Evolutionary conservation across 2,329 filamentous ascomycete genomes (phyloP), one percentile per base, ranked within the genome.

Genomic region (Fusarium sp.): DNA sequence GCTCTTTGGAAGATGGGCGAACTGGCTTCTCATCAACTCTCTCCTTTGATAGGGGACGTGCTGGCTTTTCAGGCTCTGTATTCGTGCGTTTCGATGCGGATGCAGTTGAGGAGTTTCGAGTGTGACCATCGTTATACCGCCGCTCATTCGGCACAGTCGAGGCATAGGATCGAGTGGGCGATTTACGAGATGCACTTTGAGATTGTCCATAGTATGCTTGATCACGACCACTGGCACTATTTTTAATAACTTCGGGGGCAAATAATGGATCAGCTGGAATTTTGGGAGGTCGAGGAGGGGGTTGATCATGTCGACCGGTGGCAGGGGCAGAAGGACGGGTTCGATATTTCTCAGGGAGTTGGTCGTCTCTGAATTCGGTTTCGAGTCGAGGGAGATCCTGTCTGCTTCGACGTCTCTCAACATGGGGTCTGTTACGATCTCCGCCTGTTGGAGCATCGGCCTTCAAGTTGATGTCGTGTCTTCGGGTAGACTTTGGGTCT

Each of bases 371-470:
- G 6, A 78, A 41, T 2, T 78, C 73, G 3, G 81, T 83, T 27
- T 80, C 77, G 13, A 83, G 72, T 6, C 73, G 76, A 4, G 81
- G 80, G 6, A 84, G 65, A 25, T 82, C 71, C 41, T 76, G 73
- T 46, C 73, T 71, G 62, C 70, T 76, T 64, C 68, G 71, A 13
- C 71, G 69, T 31, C 71, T 72, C 14, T 69, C 67, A 9, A 71
- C 51, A 9, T 53, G 57, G 37, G 69, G 67, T 14, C 63, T 67
- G 49, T 56, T 69, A 33, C 52, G 60, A 19, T 70, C 68, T 25
- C 61, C 60, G 32, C 32, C 49, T 36, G 51, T 14, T 32, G 53
- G 47, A 11, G 51, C 25, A 32, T 60, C 65, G 5, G 63, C 37
- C 33, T 60, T 68, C 15, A 71, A 58, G 14, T 45, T 64, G 21